Evolutionary conservation across 345 rosid genomes (phyloP).

Genomic region (Euphorbia tirucalli): DNA sequence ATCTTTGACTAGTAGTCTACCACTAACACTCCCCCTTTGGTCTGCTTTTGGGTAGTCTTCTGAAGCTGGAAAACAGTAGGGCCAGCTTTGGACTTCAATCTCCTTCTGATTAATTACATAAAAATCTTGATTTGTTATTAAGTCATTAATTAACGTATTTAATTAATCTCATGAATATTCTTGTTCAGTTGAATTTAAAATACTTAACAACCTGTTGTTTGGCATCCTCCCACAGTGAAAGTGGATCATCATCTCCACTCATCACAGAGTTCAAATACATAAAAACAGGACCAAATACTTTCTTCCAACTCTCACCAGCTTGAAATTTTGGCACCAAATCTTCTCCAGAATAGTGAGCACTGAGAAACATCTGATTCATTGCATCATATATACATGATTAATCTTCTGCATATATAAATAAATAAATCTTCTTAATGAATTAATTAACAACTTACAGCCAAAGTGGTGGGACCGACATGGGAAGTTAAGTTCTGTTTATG

Average conservation of each 20-base stretch:
- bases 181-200: background rate
- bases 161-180: background rate
- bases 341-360: constrained; percentile 82
- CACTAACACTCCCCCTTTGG: constrained; percentile 21
- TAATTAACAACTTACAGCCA: constrained; percentile 21
- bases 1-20: constrained; percentile 25
- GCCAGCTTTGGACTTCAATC: constrained; percentile 30
- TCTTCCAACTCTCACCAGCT: constrained; percentile 81
- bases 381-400: background rate
- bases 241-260: constrained; percentile 62
- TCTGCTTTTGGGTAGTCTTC: constrained; percentile 22
- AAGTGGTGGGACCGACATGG: constrained; percentile 30
- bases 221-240: constrained; percentile 90
- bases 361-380: constrained; percentile 49
- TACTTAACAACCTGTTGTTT: constrained; percentile 53
- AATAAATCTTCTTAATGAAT: too few relatives aligned
- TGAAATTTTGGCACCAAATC: constrained; percentile 63
- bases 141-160: background rate
- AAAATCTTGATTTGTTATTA: background rate
- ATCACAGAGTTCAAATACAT: constrained; percentile 67
- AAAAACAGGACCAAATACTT: constrained; percentile 90
- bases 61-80: constrained; percentile 30
- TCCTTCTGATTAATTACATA: constrained; percentile 8
- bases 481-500: constrained; percentile 24
- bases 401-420: background rate